A percentile compares a stretch with the other conserved stretches of the same genome.
Evolutionary conservation across 805 yeast genomes (phyloP).

Genomic region (Candida ulmi): DNA sequence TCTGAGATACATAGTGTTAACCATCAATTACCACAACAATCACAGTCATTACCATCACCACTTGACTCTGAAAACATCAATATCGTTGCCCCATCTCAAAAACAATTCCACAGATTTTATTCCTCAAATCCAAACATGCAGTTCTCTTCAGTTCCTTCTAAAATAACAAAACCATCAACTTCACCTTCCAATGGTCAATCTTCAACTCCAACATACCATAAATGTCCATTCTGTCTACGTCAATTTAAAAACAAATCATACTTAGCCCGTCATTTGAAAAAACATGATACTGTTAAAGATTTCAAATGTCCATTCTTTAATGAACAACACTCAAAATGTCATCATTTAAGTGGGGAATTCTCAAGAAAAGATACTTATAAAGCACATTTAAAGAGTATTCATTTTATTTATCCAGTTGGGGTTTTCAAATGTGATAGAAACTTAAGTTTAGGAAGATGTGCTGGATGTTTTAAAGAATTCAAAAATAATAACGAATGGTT

Average conservation of each 20-base stretch:
- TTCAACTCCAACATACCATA: conserved; percentile 13
- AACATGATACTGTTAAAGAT: conserved; percentile 72
- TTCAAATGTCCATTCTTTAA: conserved; percentile 72
- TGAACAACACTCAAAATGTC: conserved; percentile 31
- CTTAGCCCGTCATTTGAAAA: conserved; percentile 75
- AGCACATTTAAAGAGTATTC: conserved; percentile 73
- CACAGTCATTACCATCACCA: too few species aligned
- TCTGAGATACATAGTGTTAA: conserved; percentile 3
- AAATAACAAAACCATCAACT: conserved; percentile 7
- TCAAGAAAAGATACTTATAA: conserved; percentile 77
- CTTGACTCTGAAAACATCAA: too few species aligned
- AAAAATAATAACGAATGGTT: conserved; percentile 65
- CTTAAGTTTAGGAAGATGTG: conserved; percentile 58
- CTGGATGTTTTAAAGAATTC: conserved; percentile 57
- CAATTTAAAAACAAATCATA: conserved; percentile 74
- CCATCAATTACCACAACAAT: too few species aligned
- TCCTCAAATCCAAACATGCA: conserved; percentile 1
- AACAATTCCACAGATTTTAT: conserved; percentile 19
- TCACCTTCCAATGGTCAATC: not conserved
- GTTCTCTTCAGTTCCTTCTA: not conserved
- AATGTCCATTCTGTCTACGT: conserved; percentile 66
- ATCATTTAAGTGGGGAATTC: conserved; percentile 69
- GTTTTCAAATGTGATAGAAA: conserved; percentile 59
- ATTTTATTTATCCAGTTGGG: conserved; percentile 69
- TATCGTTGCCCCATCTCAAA: conserved; percentile 1